These are phyloP conservation scores for Solanum piurae DNA, from an alignment of 257 asterid genomes.

Conservation along the genomic window DNA sequence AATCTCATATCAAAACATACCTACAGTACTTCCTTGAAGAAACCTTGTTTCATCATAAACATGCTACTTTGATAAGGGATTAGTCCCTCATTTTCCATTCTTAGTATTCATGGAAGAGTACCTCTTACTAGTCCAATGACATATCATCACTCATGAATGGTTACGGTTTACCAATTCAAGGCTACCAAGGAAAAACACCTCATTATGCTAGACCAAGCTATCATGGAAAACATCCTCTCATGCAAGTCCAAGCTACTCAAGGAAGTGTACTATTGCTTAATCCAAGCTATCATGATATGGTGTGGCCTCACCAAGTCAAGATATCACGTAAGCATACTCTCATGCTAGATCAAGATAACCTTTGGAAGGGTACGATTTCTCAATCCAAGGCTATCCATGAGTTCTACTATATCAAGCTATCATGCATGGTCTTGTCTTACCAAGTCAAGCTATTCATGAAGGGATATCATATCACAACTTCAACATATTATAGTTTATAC, in stretches of 20 bases:
- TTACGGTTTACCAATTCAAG: not conserved
- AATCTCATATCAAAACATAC: not conserved
- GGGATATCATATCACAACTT: not conserved
- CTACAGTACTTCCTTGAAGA: not conserved
- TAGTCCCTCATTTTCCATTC: not conserved
- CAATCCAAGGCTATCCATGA: not conserved
- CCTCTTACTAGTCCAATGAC: not conserved
- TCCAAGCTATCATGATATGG: not conserved
- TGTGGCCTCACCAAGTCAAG: not conserved
- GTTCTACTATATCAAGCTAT: not conserved
- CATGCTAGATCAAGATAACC: not conserved
- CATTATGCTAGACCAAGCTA: not conserved
- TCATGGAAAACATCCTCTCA: not conserved
- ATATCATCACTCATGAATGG: not conserved
- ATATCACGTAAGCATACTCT: not conserved
- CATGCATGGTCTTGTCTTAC: not conserved
- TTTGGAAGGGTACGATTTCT: not conserved
- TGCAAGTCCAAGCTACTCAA: not conserved
- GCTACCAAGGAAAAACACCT: not conserved
- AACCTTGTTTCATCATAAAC: not conserved
- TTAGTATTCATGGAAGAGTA: not conserved
- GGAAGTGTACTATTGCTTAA: not conserved
- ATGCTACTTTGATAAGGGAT: not conserved
- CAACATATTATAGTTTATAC: no score
- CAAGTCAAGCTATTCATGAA: not conserved